Conservation (phyloP, 179 eudicot species). For the Corrigiola litoralis region DNA sequence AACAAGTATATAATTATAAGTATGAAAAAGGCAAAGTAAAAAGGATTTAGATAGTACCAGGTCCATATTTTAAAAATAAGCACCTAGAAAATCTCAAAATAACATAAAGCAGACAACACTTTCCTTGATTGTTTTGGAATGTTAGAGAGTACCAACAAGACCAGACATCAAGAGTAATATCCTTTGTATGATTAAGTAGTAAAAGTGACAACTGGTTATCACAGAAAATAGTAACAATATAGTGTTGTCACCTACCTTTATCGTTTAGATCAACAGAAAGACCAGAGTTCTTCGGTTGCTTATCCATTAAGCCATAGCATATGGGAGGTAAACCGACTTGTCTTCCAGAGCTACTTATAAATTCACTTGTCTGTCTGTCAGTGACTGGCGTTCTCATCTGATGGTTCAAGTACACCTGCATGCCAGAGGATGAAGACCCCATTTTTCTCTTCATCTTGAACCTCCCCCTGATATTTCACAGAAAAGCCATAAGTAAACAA, state of each 20-base stretch:
- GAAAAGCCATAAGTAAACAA: slow-evolving; percentile 1
- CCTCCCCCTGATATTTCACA: slow-evolving; percentile 48
- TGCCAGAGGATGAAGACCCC: slow-evolving; percentile 51
- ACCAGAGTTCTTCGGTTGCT: slow-evolving; percentile 34
- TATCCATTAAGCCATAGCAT: slow-evolving; percentile 39
- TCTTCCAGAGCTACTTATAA: slow-evolving; percentile 38
- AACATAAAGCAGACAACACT: no score
- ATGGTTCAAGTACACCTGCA: slow-evolving; percentile 63
- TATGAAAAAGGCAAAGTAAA: no score
- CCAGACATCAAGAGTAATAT: neutral
- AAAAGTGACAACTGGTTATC: neutral
- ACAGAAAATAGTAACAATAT: neutral
- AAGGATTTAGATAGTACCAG: no score
- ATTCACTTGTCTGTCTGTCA: slow-evolving; percentile 38
- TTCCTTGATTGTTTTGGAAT: no score
- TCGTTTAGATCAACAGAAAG: slow-evolving; percentile 44
- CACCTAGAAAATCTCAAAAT: no score
- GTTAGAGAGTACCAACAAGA: no score
- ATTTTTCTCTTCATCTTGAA: slow-evolving; percentile 78
- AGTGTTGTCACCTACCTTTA: slow-evolving; percentile 35
- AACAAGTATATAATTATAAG: no score
- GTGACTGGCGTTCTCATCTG: slow-evolving; percentile 39
- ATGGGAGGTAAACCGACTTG: slow-evolving; percentile 49
- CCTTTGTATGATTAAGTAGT: neutral
- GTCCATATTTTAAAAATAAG: no score